These are phyloP conservation scores for Komagataella mondaviorum DNA, from an alignment of 805 yeast species.

Conservation along the genomic window DNA sequence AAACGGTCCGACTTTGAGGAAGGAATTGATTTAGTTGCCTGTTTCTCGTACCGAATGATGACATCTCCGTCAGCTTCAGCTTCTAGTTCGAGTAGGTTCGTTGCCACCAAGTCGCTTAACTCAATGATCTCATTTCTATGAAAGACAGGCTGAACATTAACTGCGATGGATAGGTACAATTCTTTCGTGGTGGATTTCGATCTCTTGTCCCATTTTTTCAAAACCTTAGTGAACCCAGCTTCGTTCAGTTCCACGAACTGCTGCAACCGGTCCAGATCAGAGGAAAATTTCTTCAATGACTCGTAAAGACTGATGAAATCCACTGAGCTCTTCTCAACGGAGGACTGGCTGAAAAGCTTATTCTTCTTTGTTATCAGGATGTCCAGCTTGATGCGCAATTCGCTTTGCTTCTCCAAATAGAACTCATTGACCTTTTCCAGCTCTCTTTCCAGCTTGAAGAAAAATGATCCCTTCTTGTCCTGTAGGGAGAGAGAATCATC, in stretches of 20 bases:
- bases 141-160: slow-evolving; percentile 93
- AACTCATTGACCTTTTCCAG: slow-evolving; percentile 90
- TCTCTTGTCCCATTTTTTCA: slow-evolving; percentile 96
- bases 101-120: slow-evolving; percentile 65
- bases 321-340: slow-evolving; percentile 51
- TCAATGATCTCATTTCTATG: slow-evolving; percentile 79
- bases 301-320: slow-evolving; percentile 75
- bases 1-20: slow-evolving; percentile 45
- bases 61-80: slow-evolving; percentile 37
- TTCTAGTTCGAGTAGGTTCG: slow-evolving; percentile 60
- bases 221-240: slow-evolving; percentile 89
- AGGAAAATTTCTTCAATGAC: slow-evolving; percentile 78
- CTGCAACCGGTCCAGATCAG: slow-evolving; percentile 78
- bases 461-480: slow-evolving; percentile 82
- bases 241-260: slow-evolving; percentile 92
- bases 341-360: slow-evolving; percentile 13
- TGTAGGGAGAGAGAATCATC: slow-evolving; percentile 36
- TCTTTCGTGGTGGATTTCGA: slow-evolving; percentile 93
- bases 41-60: slow-evolving; percentile 13
- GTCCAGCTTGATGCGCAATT: slow-evolving; percentile 67
- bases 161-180: slow-evolving; percentile 80
- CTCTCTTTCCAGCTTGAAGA: slow-evolving; percentile 86
- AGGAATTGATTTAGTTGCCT: slow-evolving; percentile 1
- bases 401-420: slow-evolving; percentile 84
- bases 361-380: slow-evolving; percentile 63